Evolutionary conservation across 257 asterid genomes (phyloP), one percentile per base, ranked within the genome.

Genomic region (Thymus quinquecostatus): DNA sequence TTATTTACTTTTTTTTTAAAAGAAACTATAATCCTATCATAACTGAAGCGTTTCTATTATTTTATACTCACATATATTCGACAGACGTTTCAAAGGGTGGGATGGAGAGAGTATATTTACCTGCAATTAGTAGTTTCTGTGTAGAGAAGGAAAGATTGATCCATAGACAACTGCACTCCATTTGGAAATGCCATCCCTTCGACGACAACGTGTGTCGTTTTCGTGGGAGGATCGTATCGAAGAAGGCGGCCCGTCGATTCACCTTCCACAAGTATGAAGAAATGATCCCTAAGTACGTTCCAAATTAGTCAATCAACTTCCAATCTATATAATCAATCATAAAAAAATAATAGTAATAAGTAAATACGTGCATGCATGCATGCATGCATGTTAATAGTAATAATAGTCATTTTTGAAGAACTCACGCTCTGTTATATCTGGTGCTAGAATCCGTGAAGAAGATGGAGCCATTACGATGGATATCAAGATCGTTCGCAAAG

Each of bases 41-140:
- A 21, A 21, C 21, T 21, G 21, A 21, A 21, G 21, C 21, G 21
- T 21, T 21, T 21, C 21, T 21, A 21, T 21, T 21, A 21, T 21
- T 21, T 21, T 21, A 21, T 21, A 21, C 21, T 21, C 21, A 21
- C 21, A 21, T 21, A 21, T 21, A 21, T 21, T 21, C 21, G 21
- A 21, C 21, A 21, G 21, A 21, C 21, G 21, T 21, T 21, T 21
- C 21, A 21, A 21, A 21, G 21, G 21, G 21, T 21, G 21, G 21
- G 21, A 21, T 21, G 21, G 21, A 21, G 21, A 21, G 21, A 21
- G 21, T 21, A n/a, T 21, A 21, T 14, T 38, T 48, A 86, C 97
- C 97, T 82, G 96, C 96, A 94, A 78, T 91, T 94, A 5, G 98
- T 94, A 44, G 98, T 94, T 65, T 94, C 98, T 2, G 97, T 83